Conservation (phyloP, 257 asterid species). For the Nicotiana tabacum region DNA sequence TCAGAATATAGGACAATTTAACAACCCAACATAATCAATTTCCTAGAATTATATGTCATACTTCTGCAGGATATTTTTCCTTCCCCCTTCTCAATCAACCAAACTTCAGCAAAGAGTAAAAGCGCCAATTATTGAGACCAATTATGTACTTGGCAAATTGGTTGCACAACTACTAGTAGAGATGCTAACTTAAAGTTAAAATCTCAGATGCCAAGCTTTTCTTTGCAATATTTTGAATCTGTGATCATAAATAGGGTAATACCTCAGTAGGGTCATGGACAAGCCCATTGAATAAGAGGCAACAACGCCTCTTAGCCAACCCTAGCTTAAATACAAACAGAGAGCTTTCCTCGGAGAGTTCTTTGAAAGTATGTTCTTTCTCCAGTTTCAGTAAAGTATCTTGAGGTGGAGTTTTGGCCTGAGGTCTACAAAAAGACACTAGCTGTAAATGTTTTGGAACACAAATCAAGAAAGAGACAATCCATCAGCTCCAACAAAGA, state of each 20-base stretch:
- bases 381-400: constrained; percentile 71
- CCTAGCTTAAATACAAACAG: constrained; percentile 82
- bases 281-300: constrained; percentile 94
- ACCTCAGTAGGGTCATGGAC: constrained; percentile 90
- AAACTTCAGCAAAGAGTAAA: constrained; percentile 1
- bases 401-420: constrained; percentile 80
- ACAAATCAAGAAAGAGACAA: background rate
- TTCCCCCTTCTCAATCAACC: background rate
- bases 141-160: background rate
- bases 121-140: background rate
- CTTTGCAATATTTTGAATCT: background rate
- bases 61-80: background rate
- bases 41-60: background rate
- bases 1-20: no score
- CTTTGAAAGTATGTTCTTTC: constrained; percentile 61
- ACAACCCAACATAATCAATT: background rate
- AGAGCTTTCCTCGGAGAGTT: constrained; percentile 68
- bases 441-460: background rate
- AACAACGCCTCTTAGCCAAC: constrained; percentile 65
- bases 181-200: background rate
- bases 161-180: background rate
- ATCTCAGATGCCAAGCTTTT: background rate
- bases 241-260: constrained; percentile 14
- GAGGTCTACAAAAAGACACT: constrained; percentile 48
- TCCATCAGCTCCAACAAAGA: background rate